Base-by-base conservation (phyloP, 2,329 filamentous ascomycete species). In the Ophiocordyceps sinensis region DNA sequence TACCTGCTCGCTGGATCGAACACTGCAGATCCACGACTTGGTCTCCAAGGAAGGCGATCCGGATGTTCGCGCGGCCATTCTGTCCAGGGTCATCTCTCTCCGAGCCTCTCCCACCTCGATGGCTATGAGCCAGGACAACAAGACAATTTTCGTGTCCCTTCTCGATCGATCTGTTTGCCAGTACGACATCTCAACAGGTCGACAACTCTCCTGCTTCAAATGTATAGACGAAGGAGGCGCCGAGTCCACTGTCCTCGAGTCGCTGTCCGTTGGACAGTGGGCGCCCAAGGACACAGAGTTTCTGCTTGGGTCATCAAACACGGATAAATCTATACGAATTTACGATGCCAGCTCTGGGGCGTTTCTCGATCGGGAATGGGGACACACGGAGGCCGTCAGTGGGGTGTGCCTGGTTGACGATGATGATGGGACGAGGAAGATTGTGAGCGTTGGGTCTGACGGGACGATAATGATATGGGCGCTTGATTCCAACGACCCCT, bases 381-480 rank as follows among this genome's bases (percentile, higher is more conserved):
- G 91, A 1, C 91, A 98, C 51, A 94, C 88, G 0, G 88, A 95
- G 55, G 83, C 88, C 9, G 86, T 98, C 47, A 94, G 85, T 40
- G 88, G 88, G 45, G 77, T 93, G 15, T 74, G 82, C 4, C 63
- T 95, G 15, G 58, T 89, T 11, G 75, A 82, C 41, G 68, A 68
- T 8, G 67, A 70, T 0, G 71, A 75, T 14, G 65, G 68, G 14
- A 62, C 65, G 23, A 71, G 73, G 40, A 72, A 70, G 44, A 63
- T 86, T 35, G 73, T 89, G 40, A 88, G 81, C 48, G 82, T 83
- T 28, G 85, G 82, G 2, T 76, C 82, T 5, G 85, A 91, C 56
- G 83, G 83, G 1, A 85, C 84, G 0, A 79, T 89, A 47, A 88
- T 89, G 82, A 76, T 87, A 26, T 91, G 85, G 81, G 64, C 63